Evolutionary conservation across 441 rosid species (phyloP), one percentile per base, ranked within the genome.

Genomic region (Pelargonium citronellum): DNA sequence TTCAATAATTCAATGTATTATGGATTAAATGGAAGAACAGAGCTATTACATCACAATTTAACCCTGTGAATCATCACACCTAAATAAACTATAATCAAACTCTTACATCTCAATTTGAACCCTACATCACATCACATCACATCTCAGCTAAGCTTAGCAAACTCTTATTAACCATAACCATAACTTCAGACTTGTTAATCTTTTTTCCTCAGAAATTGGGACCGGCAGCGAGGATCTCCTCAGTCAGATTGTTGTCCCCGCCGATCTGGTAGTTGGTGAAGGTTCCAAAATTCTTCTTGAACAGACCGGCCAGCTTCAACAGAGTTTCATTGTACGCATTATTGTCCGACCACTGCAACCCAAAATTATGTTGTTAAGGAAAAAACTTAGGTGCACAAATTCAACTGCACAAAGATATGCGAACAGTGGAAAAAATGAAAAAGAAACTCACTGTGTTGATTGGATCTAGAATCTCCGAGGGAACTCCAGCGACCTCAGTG

Each of bases 401-500:
- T 24, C 2, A 24, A 24, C 2, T 24, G 30, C 30, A 24, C 30
- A 24, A 24, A 24, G 30, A 24, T 2, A 24, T 2, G 30, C 30
- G 30, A 24, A 24, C 30, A 1, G 3, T 24, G 24, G n/a, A 47
- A 27, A 9, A 64, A 22, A 0, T 12, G 7, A 2, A 13, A 8
- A 46, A 19, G 6, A 27, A 67, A 74, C 98, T 82, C 7, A 91
- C 98, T 8, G 96, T 75, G 82, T 90, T 91, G 71, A 82, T 41
- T 0, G 97, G 97, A 68, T 86, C 89, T 77, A 94, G 85, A 69
- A 94, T 94, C 69, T 89, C 89, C 0, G 94, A 85, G 24, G 99
- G 99, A 68, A 94, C 89, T 8, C 97, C 96, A 73, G 87, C 91
- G 0, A 89, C 74, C 61, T 78, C 84, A 1, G 84, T 79, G 9